Evolutionary conservation across 331 rosid species (phyloP).

Genomic region (Pyracantha coccinea): DNA sequence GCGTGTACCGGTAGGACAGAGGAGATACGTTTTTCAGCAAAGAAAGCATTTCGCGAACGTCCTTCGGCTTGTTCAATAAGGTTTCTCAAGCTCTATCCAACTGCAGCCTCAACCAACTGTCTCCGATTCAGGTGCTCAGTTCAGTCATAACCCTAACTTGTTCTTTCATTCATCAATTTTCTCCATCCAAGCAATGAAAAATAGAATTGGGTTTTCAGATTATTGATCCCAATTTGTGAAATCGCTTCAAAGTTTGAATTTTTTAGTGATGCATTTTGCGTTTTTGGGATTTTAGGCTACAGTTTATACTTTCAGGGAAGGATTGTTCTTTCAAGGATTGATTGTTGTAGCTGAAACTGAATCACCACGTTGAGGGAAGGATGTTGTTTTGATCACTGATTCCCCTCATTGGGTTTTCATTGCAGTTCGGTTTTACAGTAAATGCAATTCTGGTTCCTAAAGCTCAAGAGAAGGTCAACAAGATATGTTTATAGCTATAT

Average conservation of each 20-base stretch:
- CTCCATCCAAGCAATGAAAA: not conserved
- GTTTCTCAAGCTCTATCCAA: constrained; percentile 57
- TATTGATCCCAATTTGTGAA: not conserved
- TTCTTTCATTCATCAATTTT: not conserved
- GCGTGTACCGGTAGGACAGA: constrained; percentile 19
- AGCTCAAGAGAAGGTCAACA: too few relatives aligned
- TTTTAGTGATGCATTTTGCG: too few relatives aligned
- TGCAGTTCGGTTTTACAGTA: rapidly evolving
- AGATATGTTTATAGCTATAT: too few relatives aligned
- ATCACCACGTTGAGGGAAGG: too few relatives aligned
- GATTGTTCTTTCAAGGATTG: too few relatives aligned
- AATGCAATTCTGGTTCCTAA: too few relatives aligned
- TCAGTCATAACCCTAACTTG: not conserved
- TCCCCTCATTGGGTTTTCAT: too few relatives aligned
- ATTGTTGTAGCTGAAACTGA: too few relatives aligned
- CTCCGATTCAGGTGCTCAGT: constrained; percentile 60
- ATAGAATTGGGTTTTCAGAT: not conserved
- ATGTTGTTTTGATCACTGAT: too few relatives aligned
- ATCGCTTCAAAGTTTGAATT: too few relatives aligned
- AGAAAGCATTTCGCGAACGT: constrained; percentile 64
- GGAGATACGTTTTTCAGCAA: constrained; percentile 63
- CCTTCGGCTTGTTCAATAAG: constrained; percentile 65
- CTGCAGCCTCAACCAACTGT: constrained; percentile 65
- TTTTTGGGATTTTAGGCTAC: too few relatives aligned
- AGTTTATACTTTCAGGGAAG: too few relatives aligned